Evolutionary conservation across 2,329 filamentous ascomycete genomes (phyloP), one percentile per base, ranked within the genome.

Genomic region (Hypocreales sp.): DNA sequence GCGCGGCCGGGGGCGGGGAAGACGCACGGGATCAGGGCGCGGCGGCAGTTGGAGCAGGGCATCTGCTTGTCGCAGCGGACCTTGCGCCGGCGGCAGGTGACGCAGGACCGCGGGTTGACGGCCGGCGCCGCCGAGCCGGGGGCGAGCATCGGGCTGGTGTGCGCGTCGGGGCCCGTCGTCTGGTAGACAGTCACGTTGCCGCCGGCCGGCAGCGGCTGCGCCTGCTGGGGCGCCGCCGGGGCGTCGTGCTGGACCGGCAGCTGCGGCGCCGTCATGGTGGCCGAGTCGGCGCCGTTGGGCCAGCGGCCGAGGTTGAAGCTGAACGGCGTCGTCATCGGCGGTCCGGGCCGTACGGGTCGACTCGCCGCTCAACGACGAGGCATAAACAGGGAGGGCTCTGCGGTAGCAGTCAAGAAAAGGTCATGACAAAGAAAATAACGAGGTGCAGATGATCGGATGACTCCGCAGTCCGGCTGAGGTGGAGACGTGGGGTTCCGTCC

Each of bases 1-100:
- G 78, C 77, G 30, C 79, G 65, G 8, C 78, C 79, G 1, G 79
- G 79, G 3, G 76, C 73, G 2, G 79, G 79, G 44, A 80, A 84
- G 26, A 81, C 56, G 48, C 79, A 84, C 38, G 76, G 67, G 31
- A 78, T 78, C 39, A 73, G 58, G 22, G 74, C 75, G 36, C 75
- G 69, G 22, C 67, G 67, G 47, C 79, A 84, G 47, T 84, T 83
- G 40, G 71, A 71, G 49, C 79, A 84, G 11, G 78, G 75, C 58
- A 80, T 71, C 41, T 69, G 64, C 56, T 83, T 83, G 56, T 84
- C 76, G 60, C 79, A 84, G 42, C 77, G 76, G 29, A 84, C 79
- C 49, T 80, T 78, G 35, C 73, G 58, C 24, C 60, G 56, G 8
- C 60, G 53, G 34, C 60, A 64, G 21, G 58, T 63, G 12, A 64